Conservation (phyloP, 495 filamentous ascomycete genomes). For the Tuber brumale region DNA sequence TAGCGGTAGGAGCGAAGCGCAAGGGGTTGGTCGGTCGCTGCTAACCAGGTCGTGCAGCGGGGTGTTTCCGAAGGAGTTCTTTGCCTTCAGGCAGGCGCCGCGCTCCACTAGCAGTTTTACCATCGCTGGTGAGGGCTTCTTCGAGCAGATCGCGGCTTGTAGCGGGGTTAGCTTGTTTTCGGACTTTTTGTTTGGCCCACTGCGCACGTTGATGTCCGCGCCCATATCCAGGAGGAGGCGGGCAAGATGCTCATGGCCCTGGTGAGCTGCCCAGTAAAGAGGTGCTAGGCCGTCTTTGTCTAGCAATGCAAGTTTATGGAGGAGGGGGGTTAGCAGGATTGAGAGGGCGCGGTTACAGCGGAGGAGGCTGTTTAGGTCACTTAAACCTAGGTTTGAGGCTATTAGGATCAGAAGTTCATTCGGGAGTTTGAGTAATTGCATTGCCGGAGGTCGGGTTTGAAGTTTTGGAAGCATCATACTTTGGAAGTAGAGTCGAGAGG, state of each 20-base stretch:
- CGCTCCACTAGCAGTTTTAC: conserved; percentile 2
- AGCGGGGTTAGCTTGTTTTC: conserved; percentile 3
- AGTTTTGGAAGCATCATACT: neutral
- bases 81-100: conserved; percentile 4
- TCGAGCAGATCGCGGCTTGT: neutral
- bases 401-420: conserved; percentile 15
- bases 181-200: neutral
- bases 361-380: conserved; percentile 7
- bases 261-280: conserved; percentile 1
- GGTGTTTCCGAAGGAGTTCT: conserved; percentile 5
- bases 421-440: conserved; percentile 5
- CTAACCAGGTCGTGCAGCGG: conserved; percentile 2
- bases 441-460: neutral
- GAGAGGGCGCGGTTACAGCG: conserved; percentile 2
- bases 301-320: conserved; percentile 12
- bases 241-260: conserved; percentile 5
- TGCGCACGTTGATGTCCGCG: neutral
- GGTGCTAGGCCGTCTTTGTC: conserved; percentile 1
- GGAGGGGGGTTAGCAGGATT: conserved; percentile 2
- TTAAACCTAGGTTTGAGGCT: neutral
- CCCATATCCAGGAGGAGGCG: conserved; percentile 9
- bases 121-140: neutral
- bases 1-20: neutral
- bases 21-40: neutral
- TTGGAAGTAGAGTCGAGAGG: neutral